phyloP scores from a whole-genome alignment of 2,329 filamentous ascomycete genomes.

The Ophiostoma sp. region DNA sequence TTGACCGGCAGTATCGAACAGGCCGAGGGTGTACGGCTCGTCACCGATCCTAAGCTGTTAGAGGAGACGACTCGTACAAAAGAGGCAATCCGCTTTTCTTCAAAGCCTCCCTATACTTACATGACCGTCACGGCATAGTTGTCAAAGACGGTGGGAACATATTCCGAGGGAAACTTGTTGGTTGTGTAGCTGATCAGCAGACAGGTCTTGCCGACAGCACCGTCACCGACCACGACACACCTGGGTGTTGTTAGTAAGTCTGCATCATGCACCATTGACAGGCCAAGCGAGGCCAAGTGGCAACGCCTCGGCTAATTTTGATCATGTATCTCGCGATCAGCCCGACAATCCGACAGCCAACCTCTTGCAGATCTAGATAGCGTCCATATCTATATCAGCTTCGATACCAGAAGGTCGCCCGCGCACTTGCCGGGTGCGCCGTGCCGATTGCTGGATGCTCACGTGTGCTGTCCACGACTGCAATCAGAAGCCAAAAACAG shows the following conservation, averaged over 20 bases:
- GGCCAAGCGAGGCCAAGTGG: not conserved
- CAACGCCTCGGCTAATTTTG: not conserved
- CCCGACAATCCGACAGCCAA: no score
- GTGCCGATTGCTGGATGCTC: not conserved
- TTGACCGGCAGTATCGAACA: conserved; percentile 98
- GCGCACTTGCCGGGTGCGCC: not conserved
- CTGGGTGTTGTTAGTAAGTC: conserved; percentile 43
- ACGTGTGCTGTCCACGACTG: not conserved
- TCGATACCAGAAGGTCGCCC: not conserved
- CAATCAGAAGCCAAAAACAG: not conserved
- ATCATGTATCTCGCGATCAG: not conserved
- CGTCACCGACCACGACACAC: conserved; percentile 97
- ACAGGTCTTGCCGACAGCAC: conserved; percentile 99
- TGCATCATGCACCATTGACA: not conserved
- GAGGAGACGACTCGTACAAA: not conserved
- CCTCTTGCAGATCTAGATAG: not conserved
- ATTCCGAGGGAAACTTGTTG: conserved; percentile 99
- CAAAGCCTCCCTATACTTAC: conserved; percentile 54
- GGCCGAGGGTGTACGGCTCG: conserved; percentile 92
- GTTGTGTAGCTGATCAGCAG: conserved; percentile 98
- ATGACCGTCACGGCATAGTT: conserved; percentile 99
- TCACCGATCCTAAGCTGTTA: conserved; percentile 76
- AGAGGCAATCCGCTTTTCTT: not conserved
- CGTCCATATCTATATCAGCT: not conserved
- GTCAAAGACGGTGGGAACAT: conserved; percentile 98